Evolutionary conservation across 129 eudicot genomes (phyloP), one percentile per base, ranked within the genome.

Genomic region (Helianthus annuus): DNA sequence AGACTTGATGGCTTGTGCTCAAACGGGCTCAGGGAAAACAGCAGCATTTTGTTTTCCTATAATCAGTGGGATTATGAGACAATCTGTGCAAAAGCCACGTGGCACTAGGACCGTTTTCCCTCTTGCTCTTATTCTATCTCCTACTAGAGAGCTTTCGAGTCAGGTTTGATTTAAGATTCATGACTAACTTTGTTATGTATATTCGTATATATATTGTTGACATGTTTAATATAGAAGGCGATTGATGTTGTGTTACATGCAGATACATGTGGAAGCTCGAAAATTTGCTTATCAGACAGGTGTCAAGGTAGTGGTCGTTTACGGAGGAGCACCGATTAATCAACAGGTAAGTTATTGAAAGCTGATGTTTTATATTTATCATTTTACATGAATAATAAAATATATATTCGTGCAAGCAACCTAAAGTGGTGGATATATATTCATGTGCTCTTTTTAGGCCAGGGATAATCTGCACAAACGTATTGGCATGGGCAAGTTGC

Each of bases 1-100:
- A 64, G 97, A 90, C 77, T 71, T 90, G 69, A 90, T 90, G 97
- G 97, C 97, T 22, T 87, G 97, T 71, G 97, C 97, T 36, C 97
- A 90, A 77, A 90, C 97, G 10, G 97, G 97, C 15, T 90, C 97
- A 1, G 97, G 97, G 7, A 90, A 90, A 76, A 90, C 97, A 4
- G 97, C 97, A 11, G 95, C 97, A 3, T 90, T 90, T 79, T 90
- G 97, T 72, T 90, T 90, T 44, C 97, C 97, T 0, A 90, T 90
- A 46, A 90, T 90, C 48, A 79, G 85, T 52, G 89, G 87, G 46
- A 87, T 90, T 60, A 56, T 87, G 89, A 83, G 54, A 53, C 80
- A 61, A 15, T 48, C 68, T 49, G 75, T 78, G 40, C 70, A 77
- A 65, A 68, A 69, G 40, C 70, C 77, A 7, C 83, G 76, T 57